Evolutionary conservation across 2,329 filamentous ascomycete species (phyloP), one percentile per base, ranked within the genome.

Genomic region (Penicillium sp.): DNA sequence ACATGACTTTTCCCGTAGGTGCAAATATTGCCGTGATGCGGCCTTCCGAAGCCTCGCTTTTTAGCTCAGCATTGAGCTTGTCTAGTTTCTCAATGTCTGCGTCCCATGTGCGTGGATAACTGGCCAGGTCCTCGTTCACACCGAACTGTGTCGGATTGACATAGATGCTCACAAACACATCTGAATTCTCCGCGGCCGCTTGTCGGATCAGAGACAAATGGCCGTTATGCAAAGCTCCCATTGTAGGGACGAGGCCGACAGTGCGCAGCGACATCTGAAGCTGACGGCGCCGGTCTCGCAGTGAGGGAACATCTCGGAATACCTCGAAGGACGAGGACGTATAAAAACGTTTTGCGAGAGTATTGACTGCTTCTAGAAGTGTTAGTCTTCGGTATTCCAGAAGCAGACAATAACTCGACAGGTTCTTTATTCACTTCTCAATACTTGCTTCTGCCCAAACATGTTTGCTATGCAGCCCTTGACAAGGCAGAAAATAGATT

Each of bases 61-160:
- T 83, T n/a, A 96, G 78, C 66, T 93, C 86, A 30, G 80, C 74
- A 69, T 96, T 88, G 43, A 97, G 76, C 43, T 76, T 68, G 35
- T 84, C 79, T 42, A 99, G 75, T 63, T 83, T 82, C 16, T 79
- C 77, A 52, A 89, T 77, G 71, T 99, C 94, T 42, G 81, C 74
- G 14, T 88, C 86, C 91, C 92, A 96, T 2, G 92, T 97, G 56
- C 90, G 86, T 0, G 94, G 94, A 71, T 99, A 99, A 61, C 86
- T 91, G 45, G 83, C 83, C 20, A 99, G 80, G 69, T 99, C 94
- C 73, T 99, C 94, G 56, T 86, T 83, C 21, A 90, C 78, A 30
- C 93, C 93, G 70, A 99, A 99, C 74, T 99, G 94, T 1, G 94
- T 94, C 3, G 94, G 94, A 73, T 99, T 99, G 67, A 99, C 89